phyloP scores from a whole-genome alignment of 805 yeast genomes.

The Candida sakaeoensis region DNA sequence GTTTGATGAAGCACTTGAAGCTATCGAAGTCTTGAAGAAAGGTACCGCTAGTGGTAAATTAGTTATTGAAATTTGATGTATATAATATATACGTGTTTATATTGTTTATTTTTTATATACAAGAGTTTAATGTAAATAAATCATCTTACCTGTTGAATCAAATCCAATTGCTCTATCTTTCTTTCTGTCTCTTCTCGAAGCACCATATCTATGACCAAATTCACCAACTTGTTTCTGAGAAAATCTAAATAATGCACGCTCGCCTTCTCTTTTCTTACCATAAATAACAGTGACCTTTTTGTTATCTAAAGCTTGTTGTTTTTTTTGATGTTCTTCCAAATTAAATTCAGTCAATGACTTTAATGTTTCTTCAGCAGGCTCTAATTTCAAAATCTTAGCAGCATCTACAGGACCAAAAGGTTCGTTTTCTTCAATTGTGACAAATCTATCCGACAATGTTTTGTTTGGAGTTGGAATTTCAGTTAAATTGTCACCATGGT shows the following conservation, averaged over 20 bases:
- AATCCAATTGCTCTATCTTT: constrained; percentile 74
- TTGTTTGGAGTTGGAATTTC: constrained; percentile 89
- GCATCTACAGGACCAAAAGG: constrained; percentile 97
- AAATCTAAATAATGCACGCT: constrained; percentile 68
- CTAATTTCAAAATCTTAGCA: constrained; percentile 74
- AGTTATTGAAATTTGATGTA: constrained; percentile 31
- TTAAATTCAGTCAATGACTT: constrained; percentile 56
- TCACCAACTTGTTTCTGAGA: constrained; percentile 74
- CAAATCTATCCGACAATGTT: constrained; percentile 75
- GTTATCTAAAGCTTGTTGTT: constrained; percentile 14
- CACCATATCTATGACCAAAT: constrained; percentile 92
- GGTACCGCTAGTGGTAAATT: constrained; percentile 65
- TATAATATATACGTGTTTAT: no score
- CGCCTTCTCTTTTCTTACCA: constrained; percentile 66
- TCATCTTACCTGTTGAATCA: constrained; percentile 63
- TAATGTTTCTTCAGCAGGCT: constrained; percentile 82
- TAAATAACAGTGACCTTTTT: constrained; percentile 32
- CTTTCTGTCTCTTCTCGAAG: constrained; percentile 81
- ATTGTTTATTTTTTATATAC: background rate
- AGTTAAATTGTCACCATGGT: constrained; percentile 69
- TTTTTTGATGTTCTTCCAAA: constrained; percentile 14
- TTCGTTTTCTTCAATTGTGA: constrained; percentile 89
- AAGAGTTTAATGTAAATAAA: constrained; percentile 26
- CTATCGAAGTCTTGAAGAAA: constrained; percentile 44
- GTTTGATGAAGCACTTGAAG: constrained; percentile 48